Percentiles rank a stretch among this genome's conserved stretches.
These are phyloP conservation scores for Kwoniella sp. DNA, from an alignment of 768 basidiomycete genomes.

Conservation along the genomic window DNA sequence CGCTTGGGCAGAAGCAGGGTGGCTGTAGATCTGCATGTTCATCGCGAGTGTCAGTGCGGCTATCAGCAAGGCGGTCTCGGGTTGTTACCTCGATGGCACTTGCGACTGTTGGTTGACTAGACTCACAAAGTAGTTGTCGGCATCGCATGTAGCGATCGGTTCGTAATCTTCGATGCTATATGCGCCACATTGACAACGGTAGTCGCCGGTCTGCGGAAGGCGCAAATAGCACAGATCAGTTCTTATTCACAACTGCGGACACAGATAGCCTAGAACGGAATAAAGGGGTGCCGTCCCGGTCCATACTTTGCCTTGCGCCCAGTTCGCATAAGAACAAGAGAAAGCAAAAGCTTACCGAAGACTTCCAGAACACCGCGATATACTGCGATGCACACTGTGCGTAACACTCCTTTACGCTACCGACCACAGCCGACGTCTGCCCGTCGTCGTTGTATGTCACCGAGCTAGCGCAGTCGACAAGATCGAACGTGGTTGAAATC, in stretches of 20 bases:
- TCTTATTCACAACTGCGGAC: too few species aligned
- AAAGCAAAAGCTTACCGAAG: neutral
- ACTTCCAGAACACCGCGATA: neutral
- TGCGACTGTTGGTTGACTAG: too few species aligned
- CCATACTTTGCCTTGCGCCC: too few species aligned
- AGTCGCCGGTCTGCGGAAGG: constrained; percentile 8
- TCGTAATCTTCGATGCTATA: neutral
- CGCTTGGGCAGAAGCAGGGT: constrained; percentile 5
- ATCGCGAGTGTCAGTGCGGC: too few species aligned
- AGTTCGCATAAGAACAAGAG: too few species aligned
- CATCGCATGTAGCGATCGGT: neutral
- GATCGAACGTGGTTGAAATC: neutral
- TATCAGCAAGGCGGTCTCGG: too few species aligned
- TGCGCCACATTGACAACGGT: constrained; percentile 1
- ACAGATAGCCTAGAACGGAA: too few species aligned
- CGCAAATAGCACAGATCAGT: too few species aligned
- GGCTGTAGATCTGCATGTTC: neutral
- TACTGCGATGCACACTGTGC: neutral
- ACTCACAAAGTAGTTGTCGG: constrained; percentile 5
- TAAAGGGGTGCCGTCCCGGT: too few species aligned
- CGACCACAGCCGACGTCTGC: neutral
- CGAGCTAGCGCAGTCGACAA: neutral
- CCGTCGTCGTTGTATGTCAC: constrained; percentile 1
- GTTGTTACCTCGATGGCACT: too few species aligned
- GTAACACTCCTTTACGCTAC: neutral